A percentile compares a stretch with the other conserved stretches of the same genome.
Evolutionary conservation across 1,284 basidiomycete species (phyloP).

Genomic region (Melampsora larici-populina): DNA sequence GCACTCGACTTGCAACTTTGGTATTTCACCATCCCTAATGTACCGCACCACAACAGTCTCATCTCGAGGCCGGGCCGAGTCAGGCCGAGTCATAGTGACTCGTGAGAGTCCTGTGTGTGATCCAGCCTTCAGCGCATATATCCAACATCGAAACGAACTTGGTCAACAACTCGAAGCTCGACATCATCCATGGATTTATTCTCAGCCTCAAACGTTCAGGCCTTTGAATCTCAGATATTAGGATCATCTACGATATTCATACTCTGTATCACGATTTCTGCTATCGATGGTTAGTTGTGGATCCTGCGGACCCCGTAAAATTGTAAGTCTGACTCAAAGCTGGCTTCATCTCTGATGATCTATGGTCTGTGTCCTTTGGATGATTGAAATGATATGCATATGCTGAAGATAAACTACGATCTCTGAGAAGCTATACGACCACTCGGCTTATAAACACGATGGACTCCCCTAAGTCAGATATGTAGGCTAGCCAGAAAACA

Average conservation of each 20-base stretch:
- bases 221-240: background rate
- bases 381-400: too few species aligned
- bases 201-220: conserved; percentile 26
- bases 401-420: too few species aligned
- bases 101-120: background rate
- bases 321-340: conserved; percentile 12
- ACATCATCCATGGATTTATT: conserved; percentile 13
- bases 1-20: background rate
- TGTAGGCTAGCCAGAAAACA: too few species aligned
- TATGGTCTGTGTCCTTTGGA: too few species aligned
- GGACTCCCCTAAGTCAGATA: too few species aligned
- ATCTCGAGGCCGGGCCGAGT: background rate
- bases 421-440: too few species aligned
- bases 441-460: too few species aligned
- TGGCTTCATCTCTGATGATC: too few species aligned
- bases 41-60: background rate
- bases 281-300: conserved; percentile 11
- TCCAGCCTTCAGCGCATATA: background rate
- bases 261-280: background rate
- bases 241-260: background rate
- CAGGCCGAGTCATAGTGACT: background rate
- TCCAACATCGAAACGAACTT: background rate
- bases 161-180: background rate
- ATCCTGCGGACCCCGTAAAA: conserved; percentile 28
- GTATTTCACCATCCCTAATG: background rate